Conservation (phyloP, 768 basidiomycete genomes). For the Termitomyces sp. region DNA sequence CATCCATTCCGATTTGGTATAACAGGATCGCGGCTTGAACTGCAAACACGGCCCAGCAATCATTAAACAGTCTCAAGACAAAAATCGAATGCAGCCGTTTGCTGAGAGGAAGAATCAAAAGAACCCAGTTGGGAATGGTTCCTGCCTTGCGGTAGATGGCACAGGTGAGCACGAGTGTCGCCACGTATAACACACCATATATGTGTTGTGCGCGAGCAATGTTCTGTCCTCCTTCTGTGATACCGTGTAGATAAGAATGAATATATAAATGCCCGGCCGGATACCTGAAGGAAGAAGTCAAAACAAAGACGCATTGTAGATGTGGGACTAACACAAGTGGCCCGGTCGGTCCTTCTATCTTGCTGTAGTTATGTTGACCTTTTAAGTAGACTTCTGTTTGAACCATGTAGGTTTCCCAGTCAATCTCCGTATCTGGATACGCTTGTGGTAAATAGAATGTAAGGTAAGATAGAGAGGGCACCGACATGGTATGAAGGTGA, state of each 20-base stretch:
- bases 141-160: constrained; percentile 61
- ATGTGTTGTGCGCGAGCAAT: constrained; percentile 68
- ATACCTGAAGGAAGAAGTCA: constrained; percentile 51
- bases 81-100: constrained; percentile 95
- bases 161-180: constrained; percentile 57
- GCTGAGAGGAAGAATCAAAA: constrained; percentile 75
- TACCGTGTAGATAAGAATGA: constrained; percentile 60
- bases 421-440: constrained; percentile 89
- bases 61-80: constrained; percentile 89
- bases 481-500: constrained; percentile 81
- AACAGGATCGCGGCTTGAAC: constrained; percentile 64
- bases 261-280: constrained; percentile 91
- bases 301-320: background rate
- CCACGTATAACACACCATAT: constrained; percentile 70
- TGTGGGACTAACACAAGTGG: constrained; percentile 69
- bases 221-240: constrained; percentile 58
- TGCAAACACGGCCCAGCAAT: constrained; percentile 76
- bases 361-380: constrained; percentile 79
- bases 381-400: constrained; percentile 74
- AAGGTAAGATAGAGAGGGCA: constrained; percentile 2
- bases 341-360: constrained; percentile 86
- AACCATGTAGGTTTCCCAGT: constrained; percentile 94
- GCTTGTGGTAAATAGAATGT: constrained; percentile 5
- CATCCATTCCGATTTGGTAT: constrained; percentile 54
- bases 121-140: constrained; percentile 63